These are phyloP conservation scores for Torulaspora pretoriensis DNA, from an alignment of 1,139 yeast species.

Conservation along the genomic window DNA sequence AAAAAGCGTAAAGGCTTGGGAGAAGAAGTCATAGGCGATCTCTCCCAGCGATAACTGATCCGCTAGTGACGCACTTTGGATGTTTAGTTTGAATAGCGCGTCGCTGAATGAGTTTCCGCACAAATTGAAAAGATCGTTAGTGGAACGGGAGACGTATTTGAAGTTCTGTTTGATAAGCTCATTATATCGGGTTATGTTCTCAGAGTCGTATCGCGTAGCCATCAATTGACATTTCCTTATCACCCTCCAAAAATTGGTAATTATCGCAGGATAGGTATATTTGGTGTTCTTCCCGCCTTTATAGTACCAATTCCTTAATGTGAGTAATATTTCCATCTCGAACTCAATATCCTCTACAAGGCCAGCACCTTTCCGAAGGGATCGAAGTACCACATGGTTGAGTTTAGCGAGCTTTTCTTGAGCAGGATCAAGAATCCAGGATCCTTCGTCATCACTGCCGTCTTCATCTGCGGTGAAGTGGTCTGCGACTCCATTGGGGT, in stretches of 20 bases:
- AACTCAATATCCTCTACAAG: conserved; percentile 32
- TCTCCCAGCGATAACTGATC: conserved; percentile 65
- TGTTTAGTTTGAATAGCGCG: conserved; percentile 45
- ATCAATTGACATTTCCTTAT: conserved; percentile 49
- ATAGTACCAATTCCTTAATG: conserved; percentile 52
- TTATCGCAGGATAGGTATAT: conserved; percentile 69
- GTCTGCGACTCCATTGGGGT: not conserved
- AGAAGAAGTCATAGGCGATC: conserved; percentile 83
- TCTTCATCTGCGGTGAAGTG: conserved; percentile 11
- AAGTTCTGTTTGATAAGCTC: conserved; percentile 45
- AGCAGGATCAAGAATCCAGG: conserved; percentile 37
- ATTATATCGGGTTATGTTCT: conserved; percentile 22
- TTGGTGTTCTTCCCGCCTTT: conserved; percentile 52
- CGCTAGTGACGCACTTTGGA: conserved; percentile 62
- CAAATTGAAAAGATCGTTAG: conserved; percentile 64
- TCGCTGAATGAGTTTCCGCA: conserved; percentile 46
- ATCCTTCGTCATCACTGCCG: conserved; percentile 23
- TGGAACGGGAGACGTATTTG: conserved; percentile 67
- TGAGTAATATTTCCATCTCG: conserved; percentile 45
- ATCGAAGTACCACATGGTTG: conserved; percentile 10
- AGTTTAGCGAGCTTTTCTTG: conserved; percentile 69
- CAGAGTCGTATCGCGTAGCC: conserved; percentile 9
- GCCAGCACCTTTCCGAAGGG: conserved; percentile 46
- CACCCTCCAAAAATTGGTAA: conserved; percentile 54
- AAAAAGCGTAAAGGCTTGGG: conserved; percentile 80